phyloP scores from a whole-genome alignment of 768 basidiomycete species.

The Kwoniella pini region DNA sequence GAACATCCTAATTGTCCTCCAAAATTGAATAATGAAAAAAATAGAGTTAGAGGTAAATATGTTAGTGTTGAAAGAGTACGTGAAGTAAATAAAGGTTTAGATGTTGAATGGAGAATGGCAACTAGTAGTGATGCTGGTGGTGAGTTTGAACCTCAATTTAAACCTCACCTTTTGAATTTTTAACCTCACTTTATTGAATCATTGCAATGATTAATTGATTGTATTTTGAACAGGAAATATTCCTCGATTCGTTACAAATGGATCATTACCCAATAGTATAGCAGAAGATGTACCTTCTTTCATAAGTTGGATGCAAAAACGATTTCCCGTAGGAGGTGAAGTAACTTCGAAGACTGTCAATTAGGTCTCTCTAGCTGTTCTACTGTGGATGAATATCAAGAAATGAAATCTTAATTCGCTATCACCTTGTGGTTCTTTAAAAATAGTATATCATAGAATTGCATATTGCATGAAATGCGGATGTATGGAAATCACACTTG shows the following conservation, averaged over 20 bases:
- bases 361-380: too few relatives aligned
- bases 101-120: conserved; percentile 53
- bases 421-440: too few relatives aligned
- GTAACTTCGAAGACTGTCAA: conserved; percentile 5
- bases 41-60: conserved; percentile 47
- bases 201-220: neutral
- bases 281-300: conserved; percentile 53
- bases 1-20: conserved; percentile 41
- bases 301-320: conserved; percentile 44
- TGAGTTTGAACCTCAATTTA: conserved; percentile 21
- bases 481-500: too few relatives aligned
- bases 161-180: neutral
- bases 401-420: too few relatives aligned
- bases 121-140: conserved; percentile 52
- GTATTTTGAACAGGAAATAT: conserved; percentile 33
- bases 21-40: conserved; percentile 41
- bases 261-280: conserved; percentile 46
- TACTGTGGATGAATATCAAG: too few relatives aligned
- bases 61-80: conserved; percentile 48
- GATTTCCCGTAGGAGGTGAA: conserved; percentile 26
- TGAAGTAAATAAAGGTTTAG: conserved; percentile 34
- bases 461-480: too few relatives aligned
- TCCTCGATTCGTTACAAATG: conserved; percentile 50
- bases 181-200: too few relatives aligned
- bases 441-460: too few relatives aligned